Conservation (phyloP, 2,329 filamentous ascomycete genomes). For the Grosmannia penicillata region DNA sequence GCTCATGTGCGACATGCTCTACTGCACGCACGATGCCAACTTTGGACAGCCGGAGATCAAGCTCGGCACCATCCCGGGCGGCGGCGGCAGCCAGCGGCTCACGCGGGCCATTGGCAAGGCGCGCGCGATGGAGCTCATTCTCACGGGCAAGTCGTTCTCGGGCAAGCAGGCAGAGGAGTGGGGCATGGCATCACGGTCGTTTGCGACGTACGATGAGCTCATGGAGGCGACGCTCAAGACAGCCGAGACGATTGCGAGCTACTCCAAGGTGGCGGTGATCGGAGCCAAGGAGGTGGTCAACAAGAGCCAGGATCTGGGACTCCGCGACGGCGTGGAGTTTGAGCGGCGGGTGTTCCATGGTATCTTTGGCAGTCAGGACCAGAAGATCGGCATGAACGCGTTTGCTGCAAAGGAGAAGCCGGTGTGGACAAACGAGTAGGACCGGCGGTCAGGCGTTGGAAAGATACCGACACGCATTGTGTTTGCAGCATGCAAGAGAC, state of each 20-base stretch:
- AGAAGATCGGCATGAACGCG: conserved; percentile 93
- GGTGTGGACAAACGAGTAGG: conserved; percentile 70
- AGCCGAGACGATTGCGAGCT: conserved; percentile 77
- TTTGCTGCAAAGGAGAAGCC: conserved; percentile 93
- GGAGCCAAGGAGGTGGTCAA: conserved; percentile 97
- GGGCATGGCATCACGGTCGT: conserved; percentile 76
- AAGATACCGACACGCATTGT: too few species aligned
- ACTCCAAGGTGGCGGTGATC: conserved; percentile 74
- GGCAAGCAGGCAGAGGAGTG: conserved; percentile 77
- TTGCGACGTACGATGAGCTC: conserved; percentile 66
- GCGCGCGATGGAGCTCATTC: conserved; percentile 79
- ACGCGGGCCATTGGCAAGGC: conserved; percentile 73
- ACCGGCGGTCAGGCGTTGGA: too few species aligned
- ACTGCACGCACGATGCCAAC: conserved; percentile 72
- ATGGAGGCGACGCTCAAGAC: conserved; percentile 70
- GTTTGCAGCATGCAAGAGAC: neutral
- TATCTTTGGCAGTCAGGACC: conserved; percentile 85
- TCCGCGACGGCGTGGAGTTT: conserved; percentile 86
- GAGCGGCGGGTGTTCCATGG: conserved; percentile 88
- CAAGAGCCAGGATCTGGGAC: conserved; percentile 83
- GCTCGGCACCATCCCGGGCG: conserved; percentile 81
- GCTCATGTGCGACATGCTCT: conserved; percentile 93
- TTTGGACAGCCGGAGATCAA: conserved; percentile 98
- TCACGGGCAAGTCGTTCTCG: conserved; percentile 72
- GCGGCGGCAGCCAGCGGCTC: conserved; percentile 78